Conservation (phyloP, 2,329 filamentous ascomycete genomes). For the Alternaria postmessia region DNA sequence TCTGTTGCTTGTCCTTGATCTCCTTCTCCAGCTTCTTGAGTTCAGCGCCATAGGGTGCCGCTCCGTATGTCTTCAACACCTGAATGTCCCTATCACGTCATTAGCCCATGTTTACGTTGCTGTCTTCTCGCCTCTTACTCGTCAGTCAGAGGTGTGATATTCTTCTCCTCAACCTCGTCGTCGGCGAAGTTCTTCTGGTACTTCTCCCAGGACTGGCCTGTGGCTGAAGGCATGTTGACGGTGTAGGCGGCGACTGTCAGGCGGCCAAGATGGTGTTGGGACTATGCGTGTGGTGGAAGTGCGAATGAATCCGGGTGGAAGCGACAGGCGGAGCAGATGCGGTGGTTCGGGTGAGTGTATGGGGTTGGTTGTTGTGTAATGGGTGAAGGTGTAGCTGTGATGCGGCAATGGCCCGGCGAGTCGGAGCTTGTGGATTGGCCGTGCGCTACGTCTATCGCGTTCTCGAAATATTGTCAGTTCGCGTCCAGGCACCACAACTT, state of each 20-base stretch:
- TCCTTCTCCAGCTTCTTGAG: slow-evolving; percentile 98
- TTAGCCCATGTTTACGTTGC: slow-evolving; percentile 38
- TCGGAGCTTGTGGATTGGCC: slow-evolving; percentile 19
- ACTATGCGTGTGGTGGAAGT: slow-evolving; percentile 1
- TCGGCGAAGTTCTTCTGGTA: slow-evolving; percentile 97
- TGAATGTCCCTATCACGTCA: slow-evolving; percentile 82
- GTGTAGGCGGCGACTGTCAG: slow-evolving; percentile 21
- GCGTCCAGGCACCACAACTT: slow-evolving; percentile 36
- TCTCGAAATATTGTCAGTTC: slow-evolving; percentile 37
- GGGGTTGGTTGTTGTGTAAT: slow-evolving; percentile 26
- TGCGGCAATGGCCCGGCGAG: slow-evolving; percentile 34
- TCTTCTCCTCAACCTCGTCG: slow-evolving; percentile 98
- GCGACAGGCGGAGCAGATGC: slow-evolving; percentile 7
- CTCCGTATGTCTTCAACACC: slow-evolving; percentile 98
- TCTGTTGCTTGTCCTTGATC: slow-evolving; percentile 98
- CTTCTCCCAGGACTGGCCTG: slow-evolving; percentile 96
- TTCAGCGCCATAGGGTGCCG: slow-evolving; percentile 90
- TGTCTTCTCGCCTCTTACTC: slow-evolving; percentile 69
- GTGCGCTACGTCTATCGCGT: slow-evolving; percentile 26
- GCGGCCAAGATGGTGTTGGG: slow-evolving; percentile 9
- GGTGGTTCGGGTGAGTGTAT: neutral
- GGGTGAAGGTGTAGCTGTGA: slow-evolving; percentile 28
- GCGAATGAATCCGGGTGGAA: neutral
- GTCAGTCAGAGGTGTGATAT: slow-evolving; percentile 95
- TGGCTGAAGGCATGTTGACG: slow-evolving; percentile 84